Base-by-base conservation (phyloP, 176 grass and related monocot species). In the Secale cereale region DNA sequence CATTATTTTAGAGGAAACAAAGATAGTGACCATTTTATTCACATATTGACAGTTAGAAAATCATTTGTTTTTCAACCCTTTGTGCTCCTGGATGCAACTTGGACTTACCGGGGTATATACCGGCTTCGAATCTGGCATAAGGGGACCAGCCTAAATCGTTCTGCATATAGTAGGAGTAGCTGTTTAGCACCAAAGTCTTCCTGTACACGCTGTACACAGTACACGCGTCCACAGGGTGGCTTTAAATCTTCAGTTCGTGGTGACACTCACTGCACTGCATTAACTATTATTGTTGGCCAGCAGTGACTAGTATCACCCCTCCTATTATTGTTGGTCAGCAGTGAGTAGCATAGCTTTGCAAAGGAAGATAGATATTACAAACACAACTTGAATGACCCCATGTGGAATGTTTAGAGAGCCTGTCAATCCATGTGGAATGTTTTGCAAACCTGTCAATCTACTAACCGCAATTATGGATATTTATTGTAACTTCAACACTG, bases 341-440 rank as follows among this genome's bases (percentile, higher is more conserved):
- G 10, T 80, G 62, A n/a, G 22, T 35, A 52, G 3, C 15, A 15
- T 39, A 70, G 27, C 35, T n/a, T 25, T 39, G n/a, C 23, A 29
- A 50, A 60, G 56, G 8, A 26, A 40, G 2, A 9, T 9, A 26
- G 14, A 65, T 20, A 28, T 76, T 86, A 79, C 22, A 12, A 52
- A 82, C 74, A 73, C 74, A 32, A 43, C 56, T 73, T 82, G 41
- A 74, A 86, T 28, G 74, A 28, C 48, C 27, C 59, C 84, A 83
- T 79, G 67, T 82, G 62, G 27, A 77, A 71, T 78, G 54, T 77
- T 70, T 61, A 57, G 78, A 71, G 36, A 82, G 77, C 70, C 56
- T 76, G 50, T 31, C 83, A 70, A 85, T 19, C 64, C 83, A 82
- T 65, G 73, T 83, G 65, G 36, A 65, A 74, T 83, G 65, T 86